Conservation (phyloP, 768 basidiomycete genomes). For the Suillus cothurnatus region DNA sequence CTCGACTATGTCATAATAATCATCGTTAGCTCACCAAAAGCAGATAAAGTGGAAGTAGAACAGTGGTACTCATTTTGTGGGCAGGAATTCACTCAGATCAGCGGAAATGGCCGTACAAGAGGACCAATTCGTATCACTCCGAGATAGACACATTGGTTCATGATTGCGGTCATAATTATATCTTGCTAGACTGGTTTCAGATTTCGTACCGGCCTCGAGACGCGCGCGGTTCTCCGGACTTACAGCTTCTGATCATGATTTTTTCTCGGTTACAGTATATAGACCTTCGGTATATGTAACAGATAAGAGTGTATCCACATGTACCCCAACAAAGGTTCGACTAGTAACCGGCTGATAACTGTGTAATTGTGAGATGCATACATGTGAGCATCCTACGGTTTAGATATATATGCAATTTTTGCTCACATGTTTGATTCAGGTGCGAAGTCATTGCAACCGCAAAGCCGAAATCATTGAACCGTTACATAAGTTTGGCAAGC, state of each 20-base stretch:
- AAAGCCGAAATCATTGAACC: background rate
- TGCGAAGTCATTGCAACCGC: background rate
- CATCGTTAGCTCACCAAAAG: background rate
- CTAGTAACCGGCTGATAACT: background rate
- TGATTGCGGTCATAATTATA: background rate
- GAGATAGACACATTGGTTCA: background rate
- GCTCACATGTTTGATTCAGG: background rate
- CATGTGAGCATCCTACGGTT: background rate
- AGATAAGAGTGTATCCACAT: background rate
- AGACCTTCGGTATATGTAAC: constrained; percentile 3
- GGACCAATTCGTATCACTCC: background rate
- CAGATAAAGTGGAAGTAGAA: constrained; percentile 1
- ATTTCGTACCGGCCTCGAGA: background rate
- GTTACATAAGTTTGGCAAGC: too few species aligned
- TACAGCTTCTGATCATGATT: background rate
- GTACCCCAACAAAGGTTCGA: background rate
- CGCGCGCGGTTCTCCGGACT: background rate
- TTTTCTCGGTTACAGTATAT: background rate
- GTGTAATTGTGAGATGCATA: background rate
- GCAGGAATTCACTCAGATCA: background rate
- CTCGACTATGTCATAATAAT: background rate
- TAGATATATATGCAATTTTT: background rate
- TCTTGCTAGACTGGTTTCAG: background rate
- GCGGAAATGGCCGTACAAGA: background rate
- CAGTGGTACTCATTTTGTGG: background rate